Evolutionary conservation across 208 protist genomes (phyloP).

Genomic region (Wallacemonas sp.): DNA sequence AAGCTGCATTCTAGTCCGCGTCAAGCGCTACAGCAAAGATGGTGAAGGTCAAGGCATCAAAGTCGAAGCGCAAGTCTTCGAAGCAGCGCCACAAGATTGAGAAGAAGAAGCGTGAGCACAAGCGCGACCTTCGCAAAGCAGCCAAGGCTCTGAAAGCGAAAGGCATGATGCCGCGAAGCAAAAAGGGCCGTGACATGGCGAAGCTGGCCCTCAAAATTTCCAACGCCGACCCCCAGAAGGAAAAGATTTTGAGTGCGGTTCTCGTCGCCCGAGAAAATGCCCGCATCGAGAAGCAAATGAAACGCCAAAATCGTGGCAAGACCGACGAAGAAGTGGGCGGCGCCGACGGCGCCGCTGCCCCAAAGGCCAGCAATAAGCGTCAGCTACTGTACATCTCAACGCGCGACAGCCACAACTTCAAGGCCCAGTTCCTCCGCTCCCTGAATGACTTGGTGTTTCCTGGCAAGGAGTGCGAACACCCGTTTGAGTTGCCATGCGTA

Average conservation of each 20-base stretch:
- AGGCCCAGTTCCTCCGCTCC: constrained; percentile 67
- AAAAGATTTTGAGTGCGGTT: constrained; percentile 76
- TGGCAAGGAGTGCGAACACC: constrained; percentile 9
- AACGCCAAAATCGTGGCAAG: constrained; percentile 16
- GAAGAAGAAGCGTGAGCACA: constrained; percentile 88
- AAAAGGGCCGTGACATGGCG: constrained; percentile 72
- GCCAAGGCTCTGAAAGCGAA: constrained; percentile 81
- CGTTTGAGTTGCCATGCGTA: constrained; percentile 67
- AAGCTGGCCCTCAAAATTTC: constrained; percentile 83
- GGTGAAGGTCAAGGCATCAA: constrained; percentile 66
- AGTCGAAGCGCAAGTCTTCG: constrained; percentile 86
- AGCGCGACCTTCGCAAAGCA: constrained; percentile 82
- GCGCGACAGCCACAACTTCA: constrained; percentile 66
- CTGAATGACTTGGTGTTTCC: constrained; percentile 79
- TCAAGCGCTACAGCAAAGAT: constrained; percentile 29
- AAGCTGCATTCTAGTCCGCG: neutral
- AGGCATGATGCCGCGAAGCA: constrained; percentile 74
- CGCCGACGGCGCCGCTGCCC: constrained; percentile 1
- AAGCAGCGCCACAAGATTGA: constrained; percentile 89
- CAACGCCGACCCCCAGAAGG: constrained; percentile 86
- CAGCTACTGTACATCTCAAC: constrained; percentile 67
- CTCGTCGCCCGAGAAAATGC: constrained; percentile 72
- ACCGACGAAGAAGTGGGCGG: constrained; percentile 16
- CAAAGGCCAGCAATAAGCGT: constrained; percentile 42
- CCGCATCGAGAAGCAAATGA: constrained; percentile 45